Percentiles rank a stretch among this genome's conserved stretches.
These are phyloP conservation scores for Claviceps purpurea DNA, from an alignment of 2,329 filamentous ascomycete genomes.

Conservation along the genomic window DNA sequence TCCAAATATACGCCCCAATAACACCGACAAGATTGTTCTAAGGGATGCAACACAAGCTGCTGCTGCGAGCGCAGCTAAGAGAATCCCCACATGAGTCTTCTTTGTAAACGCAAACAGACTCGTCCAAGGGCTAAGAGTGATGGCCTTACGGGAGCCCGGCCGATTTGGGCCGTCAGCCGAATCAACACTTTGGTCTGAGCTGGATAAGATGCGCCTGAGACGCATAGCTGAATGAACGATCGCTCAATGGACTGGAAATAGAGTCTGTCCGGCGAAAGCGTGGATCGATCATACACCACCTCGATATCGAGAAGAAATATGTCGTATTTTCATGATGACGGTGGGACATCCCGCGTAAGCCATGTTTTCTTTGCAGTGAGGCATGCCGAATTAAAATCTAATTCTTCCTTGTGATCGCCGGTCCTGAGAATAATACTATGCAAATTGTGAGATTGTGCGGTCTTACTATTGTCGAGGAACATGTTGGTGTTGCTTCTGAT, in stretches of 20 bases:
- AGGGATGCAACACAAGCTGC: conserved; percentile 48
- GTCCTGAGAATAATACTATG: not conserved
- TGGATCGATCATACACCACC: not conserved
- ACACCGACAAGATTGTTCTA: conserved; percentile 51
- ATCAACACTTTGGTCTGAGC: not conserved
- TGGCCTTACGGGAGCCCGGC: not conserved
- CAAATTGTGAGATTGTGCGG: not conserved
- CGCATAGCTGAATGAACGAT: not conserved
- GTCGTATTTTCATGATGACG: not conserved
- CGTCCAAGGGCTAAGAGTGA: conserved; percentile 15
- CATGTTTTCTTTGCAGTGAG: not conserved
- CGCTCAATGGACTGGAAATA: not conserved
- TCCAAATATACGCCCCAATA: conserved; percentile 65
- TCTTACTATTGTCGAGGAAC: conserved; percentile 1
- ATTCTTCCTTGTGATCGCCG: not conserved
- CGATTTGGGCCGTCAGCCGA: not conserved
- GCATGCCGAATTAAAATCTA: not conserved
- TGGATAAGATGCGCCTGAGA: not conserved
- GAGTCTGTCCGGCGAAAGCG: not conserved
- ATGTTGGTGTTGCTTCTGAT: not conserved
- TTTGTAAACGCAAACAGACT: conserved; percentile 61
- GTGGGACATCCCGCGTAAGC: no score
- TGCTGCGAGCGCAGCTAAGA: conserved; percentile 40
- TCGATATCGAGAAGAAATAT: not conserved
- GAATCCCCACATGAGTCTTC: conserved; percentile 39